These are phyloP conservation scores for Trypanosoma rangeli DNA, from an alignment of 208 protist species.

Conservation along the genomic window DNA sequence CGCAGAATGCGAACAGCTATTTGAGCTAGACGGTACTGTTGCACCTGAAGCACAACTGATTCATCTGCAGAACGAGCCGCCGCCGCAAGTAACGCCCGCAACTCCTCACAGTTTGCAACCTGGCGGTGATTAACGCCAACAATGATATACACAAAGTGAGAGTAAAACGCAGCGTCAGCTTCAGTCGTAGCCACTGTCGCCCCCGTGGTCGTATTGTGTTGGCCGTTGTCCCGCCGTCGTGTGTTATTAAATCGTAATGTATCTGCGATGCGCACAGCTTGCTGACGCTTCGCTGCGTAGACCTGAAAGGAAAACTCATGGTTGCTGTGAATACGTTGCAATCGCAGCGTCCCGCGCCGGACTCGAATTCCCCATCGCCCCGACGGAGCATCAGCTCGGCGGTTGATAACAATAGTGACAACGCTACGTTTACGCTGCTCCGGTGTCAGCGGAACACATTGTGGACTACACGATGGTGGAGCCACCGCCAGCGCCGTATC, in stretches of 20 bases:
- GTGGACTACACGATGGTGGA: conserved; percentile 27
- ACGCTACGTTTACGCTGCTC: conserved; percentile 37
- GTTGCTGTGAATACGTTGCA: conserved; percentile 59
- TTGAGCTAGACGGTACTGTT: conserved; percentile 57
- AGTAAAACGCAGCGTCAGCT: conserved; percentile 10
- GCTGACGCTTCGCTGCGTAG: conserved; percentile 55
- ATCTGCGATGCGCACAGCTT: conserved; percentile 64
- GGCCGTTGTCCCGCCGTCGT: background rate
- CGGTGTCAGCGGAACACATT: conserved; percentile 28
- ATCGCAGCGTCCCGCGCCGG: conserved; percentile 48
- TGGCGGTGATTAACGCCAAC: conserved; percentile 47
- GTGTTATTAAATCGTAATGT: conserved; percentile 33
- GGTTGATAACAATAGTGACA: conserved; percentile 76
- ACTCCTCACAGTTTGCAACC: conserved; percentile 23
- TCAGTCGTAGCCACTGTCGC: background rate
- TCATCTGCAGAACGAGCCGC: conserved; percentile 30
- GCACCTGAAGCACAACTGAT: conserved; percentile 59
- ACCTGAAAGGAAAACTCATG: conserved; percentile 69
- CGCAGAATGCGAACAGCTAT: conserved; percentile 42
- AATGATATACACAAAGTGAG: conserved; percentile 60
- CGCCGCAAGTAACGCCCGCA: conserved; percentile 20
- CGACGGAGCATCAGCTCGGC: conserved; percentile 30
- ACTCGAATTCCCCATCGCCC: conserved; percentile 74
- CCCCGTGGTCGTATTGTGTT: background rate
- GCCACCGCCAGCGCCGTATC: background rate